Conservation (phyloP, 768 basidiomycete genomes). For the Lyophyllum decastes region DNA sequence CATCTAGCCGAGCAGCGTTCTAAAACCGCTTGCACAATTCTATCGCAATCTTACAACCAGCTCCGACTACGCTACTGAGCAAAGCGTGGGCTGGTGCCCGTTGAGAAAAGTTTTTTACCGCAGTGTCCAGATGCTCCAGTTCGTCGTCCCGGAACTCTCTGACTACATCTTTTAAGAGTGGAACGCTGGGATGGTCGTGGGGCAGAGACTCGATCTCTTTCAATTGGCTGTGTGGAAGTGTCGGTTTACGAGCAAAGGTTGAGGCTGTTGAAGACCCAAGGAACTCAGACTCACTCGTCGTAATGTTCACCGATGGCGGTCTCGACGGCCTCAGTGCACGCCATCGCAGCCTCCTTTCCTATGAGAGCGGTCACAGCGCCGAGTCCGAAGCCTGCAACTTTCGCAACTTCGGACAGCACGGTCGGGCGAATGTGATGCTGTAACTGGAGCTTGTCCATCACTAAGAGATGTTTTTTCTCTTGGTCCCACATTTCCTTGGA, state of each 20-base stretch:
- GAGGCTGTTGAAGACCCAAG: neutral
- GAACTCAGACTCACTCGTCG: slow-evolving; percentile 74
- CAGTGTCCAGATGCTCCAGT: slow-evolving; percentile 90
- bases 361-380: slow-evolving; percentile 85
- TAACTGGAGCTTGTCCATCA: slow-evolving; percentile 81
- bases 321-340: slow-evolving; percentile 97
- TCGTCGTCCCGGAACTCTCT: slow-evolving; percentile 93
- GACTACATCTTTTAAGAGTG: slow-evolving; percentile 70
- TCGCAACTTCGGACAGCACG: slow-evolving; percentile 79
- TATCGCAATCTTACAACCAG: slow-evolving; percentile 89
- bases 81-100: slow-evolving; percentile 90
- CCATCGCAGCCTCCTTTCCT: slow-evolving; percentile 96
- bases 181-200: slow-evolving; percentile 74
- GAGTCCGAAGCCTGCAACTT: slow-evolving; percentile 83
- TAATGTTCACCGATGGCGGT: slow-evolving; percentile 99
- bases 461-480: slow-evolving; percentile 86
- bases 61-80: slow-evolving; percentile 80
- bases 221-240: slow-evolving; percentile 65
- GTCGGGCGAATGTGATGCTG: slow-evolving; percentile 90
- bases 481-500: slow-evolving; percentile 95
- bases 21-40: slow-evolving; percentile 84
- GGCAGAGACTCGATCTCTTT: slow-evolving; percentile 66
- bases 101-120: slow-evolving; percentile 86
- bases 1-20: neutral
- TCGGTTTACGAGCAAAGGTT: slow-evolving; percentile 12